These are phyloP conservation scores for Globisporangium perplexum DNA, from an alignment of 352 stramenopile genomes.

Conservation along the genomic window DNA sequence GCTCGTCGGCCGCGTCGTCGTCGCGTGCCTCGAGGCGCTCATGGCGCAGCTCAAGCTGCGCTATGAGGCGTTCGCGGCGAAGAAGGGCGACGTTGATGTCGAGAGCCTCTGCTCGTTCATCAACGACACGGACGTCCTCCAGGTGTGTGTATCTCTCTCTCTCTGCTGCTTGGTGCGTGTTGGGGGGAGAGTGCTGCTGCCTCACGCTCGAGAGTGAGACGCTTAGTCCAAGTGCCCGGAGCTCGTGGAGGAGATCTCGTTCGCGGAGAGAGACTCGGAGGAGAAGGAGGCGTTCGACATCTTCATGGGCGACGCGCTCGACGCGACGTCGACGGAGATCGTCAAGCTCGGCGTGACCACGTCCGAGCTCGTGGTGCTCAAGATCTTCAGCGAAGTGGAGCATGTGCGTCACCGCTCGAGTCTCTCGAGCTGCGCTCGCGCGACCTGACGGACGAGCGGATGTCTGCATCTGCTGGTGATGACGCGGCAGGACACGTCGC, in stretches of 20 bases:
- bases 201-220: neutral
- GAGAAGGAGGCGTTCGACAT: slow-evolving; percentile 74
- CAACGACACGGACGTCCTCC: slow-evolving; percentile 77
- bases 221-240: slow-evolving; percentile 70
- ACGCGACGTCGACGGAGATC: slow-evolving; percentile 76
- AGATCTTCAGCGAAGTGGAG: slow-evolving; percentile 80
- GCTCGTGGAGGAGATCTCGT: slow-evolving; percentile 78
- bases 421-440: neutral
- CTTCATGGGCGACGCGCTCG: slow-evolving; percentile 68
- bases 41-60: slow-evolving; percentile 73
- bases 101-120: slow-evolving; percentile 85
- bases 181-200: too few species aligned
- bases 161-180: neutral
- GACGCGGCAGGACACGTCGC: slow-evolving; percentile 45
- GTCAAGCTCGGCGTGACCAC: slow-evolving; percentile 62
- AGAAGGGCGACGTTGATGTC: slow-evolving; percentile 43
- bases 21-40: slow-evolving; percentile 60
- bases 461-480: neutral
- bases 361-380: slow-evolving; percentile 60
- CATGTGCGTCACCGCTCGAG: too few species aligned
- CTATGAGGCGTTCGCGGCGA: slow-evolving; percentile 45
- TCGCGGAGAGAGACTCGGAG: slow-evolving; percentile 61
- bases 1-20: slow-evolving; percentile 59
- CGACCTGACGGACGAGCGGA: too few species aligned
- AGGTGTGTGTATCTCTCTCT: slow-evolving; percentile 35